phyloP scores from a whole-genome alignment of 495 filamentous ascomycete genomes.

The Podospora fimiseda region DNA sequence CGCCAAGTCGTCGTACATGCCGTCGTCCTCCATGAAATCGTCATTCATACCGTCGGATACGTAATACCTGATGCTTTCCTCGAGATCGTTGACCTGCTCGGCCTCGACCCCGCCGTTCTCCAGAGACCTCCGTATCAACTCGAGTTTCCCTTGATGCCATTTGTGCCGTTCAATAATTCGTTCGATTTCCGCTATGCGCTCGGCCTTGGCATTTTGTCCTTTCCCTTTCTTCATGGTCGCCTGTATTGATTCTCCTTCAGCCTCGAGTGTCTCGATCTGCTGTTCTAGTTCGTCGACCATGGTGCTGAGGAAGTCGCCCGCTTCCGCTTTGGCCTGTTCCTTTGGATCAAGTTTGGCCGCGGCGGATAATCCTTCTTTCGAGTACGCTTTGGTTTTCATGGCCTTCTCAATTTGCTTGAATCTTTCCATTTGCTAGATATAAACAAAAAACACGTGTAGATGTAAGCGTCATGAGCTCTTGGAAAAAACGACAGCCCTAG shows the following conservation, averaged over 20 bases:
- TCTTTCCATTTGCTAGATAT: conserved; percentile 90
- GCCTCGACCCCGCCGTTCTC: conserved; percentile 88
- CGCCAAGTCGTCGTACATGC: conserved; percentile 88
- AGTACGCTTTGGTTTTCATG: conserved; percentile 99
- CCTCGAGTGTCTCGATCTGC: conserved; percentile 87
- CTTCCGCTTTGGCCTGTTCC: conserved; percentile 85
- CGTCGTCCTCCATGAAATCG: conserved; percentile 87
- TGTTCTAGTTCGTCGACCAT: conserved; percentile 92
- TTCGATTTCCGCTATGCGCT: conserved; percentile 81
- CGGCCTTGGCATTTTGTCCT: conserved; percentile 71
- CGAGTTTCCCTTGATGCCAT: conserved; percentile 89
- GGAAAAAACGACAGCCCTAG: too few species aligned
- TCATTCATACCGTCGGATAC: conserved; percentile 81
- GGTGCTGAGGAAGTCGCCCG: conserved; percentile 71
- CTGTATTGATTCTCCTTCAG: conserved; percentile 79
- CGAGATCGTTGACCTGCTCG: conserved; percentile 74
- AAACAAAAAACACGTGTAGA: neutral
- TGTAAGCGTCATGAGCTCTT: conserved; percentile 8
- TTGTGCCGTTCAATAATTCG: conserved; percentile 85
- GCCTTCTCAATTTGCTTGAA: conserved; percentile 99
- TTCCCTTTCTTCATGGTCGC: conserved; percentile 92
- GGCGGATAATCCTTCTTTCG: conserved; percentile 89
- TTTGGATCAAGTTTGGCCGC: conserved; percentile 90
- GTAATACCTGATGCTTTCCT: conserved; percentile 92
- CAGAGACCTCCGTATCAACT: conserved; percentile 79